Evolutionary conservation across 495 filamentous ascomycete species (phyloP).

Genomic region (Chaetomium fimeti): DNA sequence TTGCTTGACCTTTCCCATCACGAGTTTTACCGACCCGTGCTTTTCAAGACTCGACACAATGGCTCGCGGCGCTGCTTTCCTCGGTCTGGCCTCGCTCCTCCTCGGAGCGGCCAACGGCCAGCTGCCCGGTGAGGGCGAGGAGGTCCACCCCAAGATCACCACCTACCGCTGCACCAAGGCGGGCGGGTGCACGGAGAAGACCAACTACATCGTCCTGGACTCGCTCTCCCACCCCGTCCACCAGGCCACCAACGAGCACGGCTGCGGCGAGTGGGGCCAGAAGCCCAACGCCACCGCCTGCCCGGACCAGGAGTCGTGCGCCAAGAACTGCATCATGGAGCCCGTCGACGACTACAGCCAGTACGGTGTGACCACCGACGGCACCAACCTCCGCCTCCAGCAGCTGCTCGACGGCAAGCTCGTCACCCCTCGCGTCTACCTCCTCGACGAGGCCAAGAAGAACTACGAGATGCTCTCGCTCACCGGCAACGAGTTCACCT

Average conservation of each 20-base stretch:
- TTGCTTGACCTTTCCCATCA: not conserved
- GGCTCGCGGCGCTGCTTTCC: constrained; percentile 21
- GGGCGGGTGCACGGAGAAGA: constrained; percentile 52
- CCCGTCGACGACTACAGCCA: constrained; percentile 47
- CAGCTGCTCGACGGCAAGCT: constrained; percentile 29
- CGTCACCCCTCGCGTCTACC: constrained; percentile 59
- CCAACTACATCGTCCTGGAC: constrained; percentile 61
- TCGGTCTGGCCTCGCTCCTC: constrained; percentile 25
- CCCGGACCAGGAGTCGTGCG: constrained; percentile 48
- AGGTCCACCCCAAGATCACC: constrained; percentile 56
- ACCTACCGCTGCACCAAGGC: constrained; percentile 55
- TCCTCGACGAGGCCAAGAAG: constrained; percentile 51
- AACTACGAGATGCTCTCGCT: constrained; percentile 62
- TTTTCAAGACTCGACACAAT: constrained; percentile 18
- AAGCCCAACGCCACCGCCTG: constrained; percentile 42
- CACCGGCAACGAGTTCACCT: constrained; percentile 59
- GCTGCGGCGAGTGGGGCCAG: constrained; percentile 53
- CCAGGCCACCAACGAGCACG: constrained; percentile 18
- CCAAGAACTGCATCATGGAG: constrained; percentile 53
- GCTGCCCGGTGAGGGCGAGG: constrained; percentile 26
- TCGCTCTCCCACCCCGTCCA: constrained; percentile 37
- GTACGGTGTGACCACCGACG: constrained; percentile 48
- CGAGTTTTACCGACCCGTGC: not conserved
- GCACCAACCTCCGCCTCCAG: constrained; percentile 52
- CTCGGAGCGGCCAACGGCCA: constrained; percentile 26